These are phyloP conservation scores for Ganoderma lingzhi DNA, from an alignment of 1,284 basidiomycete species.

Conservation along the genomic window DNA sequence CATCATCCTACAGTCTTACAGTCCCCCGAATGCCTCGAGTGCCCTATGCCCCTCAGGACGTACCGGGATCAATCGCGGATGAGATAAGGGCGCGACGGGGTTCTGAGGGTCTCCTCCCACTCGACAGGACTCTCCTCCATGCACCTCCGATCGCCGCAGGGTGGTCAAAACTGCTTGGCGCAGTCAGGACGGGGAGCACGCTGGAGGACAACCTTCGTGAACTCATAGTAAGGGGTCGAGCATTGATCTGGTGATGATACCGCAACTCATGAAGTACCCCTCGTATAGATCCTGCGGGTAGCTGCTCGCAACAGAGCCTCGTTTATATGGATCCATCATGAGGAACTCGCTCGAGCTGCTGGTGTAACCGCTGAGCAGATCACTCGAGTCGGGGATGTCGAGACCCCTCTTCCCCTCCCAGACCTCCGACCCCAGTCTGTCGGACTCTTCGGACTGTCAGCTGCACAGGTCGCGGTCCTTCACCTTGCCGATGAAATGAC, in stretches of 20 bases:
- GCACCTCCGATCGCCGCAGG: constrained; percentile 25
- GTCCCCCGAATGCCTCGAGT: background rate
- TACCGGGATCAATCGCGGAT: background rate
- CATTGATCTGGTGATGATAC: background rate
- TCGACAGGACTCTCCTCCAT: constrained; percentile 6
- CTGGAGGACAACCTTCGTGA: constrained; percentile 35
- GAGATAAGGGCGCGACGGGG: constrained; percentile 5
- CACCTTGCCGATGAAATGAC: constrained; percentile 2
- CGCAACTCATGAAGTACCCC: background rate
- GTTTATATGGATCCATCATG: constrained; percentile 9
- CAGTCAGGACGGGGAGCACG: constrained; percentile 30
- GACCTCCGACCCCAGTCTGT: background rate
- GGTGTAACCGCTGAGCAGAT: constrained; percentile 10
- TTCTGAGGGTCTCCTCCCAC: background rate
- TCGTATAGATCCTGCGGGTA: background rate
- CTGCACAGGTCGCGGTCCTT: background rate
- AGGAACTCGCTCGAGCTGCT: background rate
- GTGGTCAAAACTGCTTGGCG: constrained; percentile 29
- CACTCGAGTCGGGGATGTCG: background rate
- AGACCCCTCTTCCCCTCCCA: background rate
- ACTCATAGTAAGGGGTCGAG: constrained; percentile 28
- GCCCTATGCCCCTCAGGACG: background rate
- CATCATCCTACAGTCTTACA: background rate
- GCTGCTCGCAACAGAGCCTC: constrained; percentile 7
- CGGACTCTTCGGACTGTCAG: background rate